Base-by-base conservation (phyloP, 1,284 basidiomycete genomes). In the Pseudozyma hubeiensis region DNA sequence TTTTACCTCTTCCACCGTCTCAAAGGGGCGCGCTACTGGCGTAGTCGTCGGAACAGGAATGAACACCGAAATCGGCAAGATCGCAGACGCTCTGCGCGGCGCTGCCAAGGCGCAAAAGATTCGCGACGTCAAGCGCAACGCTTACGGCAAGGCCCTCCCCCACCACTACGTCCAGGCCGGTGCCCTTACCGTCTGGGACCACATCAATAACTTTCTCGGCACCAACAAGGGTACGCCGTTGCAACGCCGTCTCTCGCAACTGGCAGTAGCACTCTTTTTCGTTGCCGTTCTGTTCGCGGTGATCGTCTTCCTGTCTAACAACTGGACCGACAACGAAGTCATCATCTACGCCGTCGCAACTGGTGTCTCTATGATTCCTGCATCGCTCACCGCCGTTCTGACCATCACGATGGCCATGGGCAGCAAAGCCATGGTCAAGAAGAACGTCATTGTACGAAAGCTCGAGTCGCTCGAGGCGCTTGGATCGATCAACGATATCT, bases 1-100 rank as follows among this genome's bases (percentile, higher is more conserved):
- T 34, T 89, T 88, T 83, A 88, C 89, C 7, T 89, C 89, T 5
- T 88, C 89, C 10, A 86, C 88, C 52, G 88, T 91, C 24, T 89
- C 89, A 59, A 90, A 90, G 83, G 90, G 90, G 48, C 87, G 90
- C 46, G 90, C 88, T 1, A 87, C 86, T 7, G 88, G 88, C 43
- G 85, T 91, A 41, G 88, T 89, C 56, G 86, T 89, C 56, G 86
- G 86, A 4, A 91, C 89, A 9, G 90, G 88, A 5, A 91, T 91
- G 90, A 75, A 78, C 62, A 83, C 82, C 30, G 81, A 84, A 53
- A 83, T 84, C 44, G 82, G 82, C 39, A 78, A 75, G 48, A 82
- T 84, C 43, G 82, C 82, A 16, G 75, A 79, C 30, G 81, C 82
- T 19, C 78, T 84, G 14, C 79, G 77, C 7, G 81, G 81, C 33